Evolutionary conservation across 1,139 yeast species (phyloP), one percentile per base, ranked within the genome.

Genomic region (Trichomonascaceae sp.): DNA sequence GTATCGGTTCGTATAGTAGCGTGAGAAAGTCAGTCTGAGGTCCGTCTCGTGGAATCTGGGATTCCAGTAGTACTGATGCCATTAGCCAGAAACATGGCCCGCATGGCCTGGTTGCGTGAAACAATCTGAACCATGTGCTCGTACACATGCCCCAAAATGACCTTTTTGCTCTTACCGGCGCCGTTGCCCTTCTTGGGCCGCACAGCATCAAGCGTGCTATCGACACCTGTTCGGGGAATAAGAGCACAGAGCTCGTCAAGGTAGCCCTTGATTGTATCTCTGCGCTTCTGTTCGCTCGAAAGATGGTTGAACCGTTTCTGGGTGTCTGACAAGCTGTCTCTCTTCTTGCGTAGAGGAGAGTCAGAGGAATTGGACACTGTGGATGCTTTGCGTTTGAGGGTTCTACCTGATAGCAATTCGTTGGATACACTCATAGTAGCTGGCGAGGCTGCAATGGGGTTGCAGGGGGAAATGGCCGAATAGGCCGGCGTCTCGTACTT

Each of bases 241-340:
- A 62, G 43, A 4, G 47, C 40, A 34, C 62, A 54, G 48, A 62
- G 50, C 32, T 53, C 56, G 14, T 54, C 55, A 39, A 60, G 60
- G 30, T 56, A 54, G 29, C 46, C 47, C 53, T 79, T 80, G 51
- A 87, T 81, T 45, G 69, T 56, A 42, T 73, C 76, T 30, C 94
- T 65, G 37, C 94, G 67, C 47, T 72, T 71, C 55, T 81, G 84
- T 53, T 82, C 94, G 34, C 81, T 73, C 32, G 71, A 64, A 5
- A 80, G 74, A 52, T 82, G 94, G 48, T 78, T 77, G 36, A 65
- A 52, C 36, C 89, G 65, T 48, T 77, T 78, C 50, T 80, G 84
- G 45, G 76, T 78, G 34, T 71, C 67, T 0, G 78, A 56, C 17
- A 79, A 61, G 64, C 41, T 42, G 65, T 75, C 56, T 62, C 71